Evolutionary conservation across 805 yeast species (phyloP).

Genomic region (Nakazawaea pomicola): DNA sequence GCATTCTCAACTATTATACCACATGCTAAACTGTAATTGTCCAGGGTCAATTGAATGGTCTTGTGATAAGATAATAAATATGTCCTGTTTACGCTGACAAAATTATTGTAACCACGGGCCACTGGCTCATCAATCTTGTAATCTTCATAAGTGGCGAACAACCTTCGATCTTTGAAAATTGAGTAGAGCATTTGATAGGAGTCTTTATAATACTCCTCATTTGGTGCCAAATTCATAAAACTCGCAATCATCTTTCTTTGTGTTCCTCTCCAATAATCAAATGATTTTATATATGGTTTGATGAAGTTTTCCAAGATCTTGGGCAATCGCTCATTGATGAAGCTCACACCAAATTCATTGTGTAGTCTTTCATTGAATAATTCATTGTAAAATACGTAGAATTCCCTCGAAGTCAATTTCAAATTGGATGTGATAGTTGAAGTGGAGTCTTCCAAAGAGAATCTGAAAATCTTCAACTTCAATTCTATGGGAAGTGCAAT

Average conservation of each 20-base stretch:
- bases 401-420: constrained; percentile 25
- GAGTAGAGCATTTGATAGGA: constrained; percentile 53
- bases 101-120: constrained; percentile 36
- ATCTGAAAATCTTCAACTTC: constrained; percentile 7
- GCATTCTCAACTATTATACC: constrained; percentile 50
- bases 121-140: constrained; percentile 42
- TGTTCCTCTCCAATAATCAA: constrained; percentile 29
- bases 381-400: constrained; percentile 47
- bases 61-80: constrained; percentile 43
- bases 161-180: constrained; percentile 43
- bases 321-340: constrained; percentile 19
- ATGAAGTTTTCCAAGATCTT: constrained; percentile 22
- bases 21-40: constrained; percentile 43
- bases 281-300: constrained; percentile 24
- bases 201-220: constrained; percentile 35
- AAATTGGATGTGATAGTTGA: constrained; percentile 11
- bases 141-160: constrained; percentile 42
- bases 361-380: constrained; percentile 33
- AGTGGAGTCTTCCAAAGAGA: constrained; percentile 2
- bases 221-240: constrained; percentile 18
- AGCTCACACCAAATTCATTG: constrained; percentile 23
- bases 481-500: constrained; percentile 8
- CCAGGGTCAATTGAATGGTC: constrained; percentile 41
- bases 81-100: constrained; percentile 44
- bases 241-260: constrained; percentile 22